Percentiles rank a stretch among this genome's conserved stretches.
These are phyloP conservation scores for Fusarium palustre DNA, from an alignment of 2,329 filamentous ascomycete genomes.

Conservation along the genomic window DNA sequence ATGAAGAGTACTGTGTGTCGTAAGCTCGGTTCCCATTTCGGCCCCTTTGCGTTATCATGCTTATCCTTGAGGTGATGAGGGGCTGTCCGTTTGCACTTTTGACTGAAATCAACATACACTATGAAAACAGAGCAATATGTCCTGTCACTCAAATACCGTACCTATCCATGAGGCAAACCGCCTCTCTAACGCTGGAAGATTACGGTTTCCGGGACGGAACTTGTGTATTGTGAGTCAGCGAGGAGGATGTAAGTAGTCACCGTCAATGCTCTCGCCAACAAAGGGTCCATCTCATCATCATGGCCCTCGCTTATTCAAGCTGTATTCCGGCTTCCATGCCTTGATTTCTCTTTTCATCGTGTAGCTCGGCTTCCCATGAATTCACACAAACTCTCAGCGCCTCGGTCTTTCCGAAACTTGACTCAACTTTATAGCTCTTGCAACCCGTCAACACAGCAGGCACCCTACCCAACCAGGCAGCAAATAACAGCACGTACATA, in stretches of 20 bases:
- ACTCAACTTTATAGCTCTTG: neutral
- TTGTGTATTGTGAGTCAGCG: slow-evolving; percentile 9
- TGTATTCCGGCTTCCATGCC: neutral
- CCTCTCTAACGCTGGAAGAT: neutral
- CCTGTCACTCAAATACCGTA: neutral
- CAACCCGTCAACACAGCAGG: neutral
- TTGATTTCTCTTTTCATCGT: neutral
- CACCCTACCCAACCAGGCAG: slow-evolving; percentile 7
- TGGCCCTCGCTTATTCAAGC: neutral
- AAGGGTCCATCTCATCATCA: neutral
- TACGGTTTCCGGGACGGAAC: neutral
- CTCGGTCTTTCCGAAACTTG: neutral
- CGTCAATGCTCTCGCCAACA: neutral
- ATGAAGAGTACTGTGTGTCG: neutral
- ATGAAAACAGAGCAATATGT: slow-evolving; percentile 1
- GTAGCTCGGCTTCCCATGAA: neutral
- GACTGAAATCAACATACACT: neutral
- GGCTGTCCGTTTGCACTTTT: slow-evolving; percentile 4
- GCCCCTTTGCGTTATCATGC: slow-evolving; percentile 23
- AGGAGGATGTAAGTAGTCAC: neutral
- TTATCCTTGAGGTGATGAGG: slow-evolving; percentile 5
- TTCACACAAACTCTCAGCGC: neutral
- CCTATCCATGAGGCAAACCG: neutral
- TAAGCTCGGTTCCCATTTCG: slow-evolving; percentile 24
- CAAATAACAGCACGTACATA: slow-evolving; percentile 13